Evolutionary conservation across 2,329 filamentous ascomycete species (phyloP), one percentile per base, ranked within the genome.

Genomic region (Tolypocladium tropicale): DNA sequence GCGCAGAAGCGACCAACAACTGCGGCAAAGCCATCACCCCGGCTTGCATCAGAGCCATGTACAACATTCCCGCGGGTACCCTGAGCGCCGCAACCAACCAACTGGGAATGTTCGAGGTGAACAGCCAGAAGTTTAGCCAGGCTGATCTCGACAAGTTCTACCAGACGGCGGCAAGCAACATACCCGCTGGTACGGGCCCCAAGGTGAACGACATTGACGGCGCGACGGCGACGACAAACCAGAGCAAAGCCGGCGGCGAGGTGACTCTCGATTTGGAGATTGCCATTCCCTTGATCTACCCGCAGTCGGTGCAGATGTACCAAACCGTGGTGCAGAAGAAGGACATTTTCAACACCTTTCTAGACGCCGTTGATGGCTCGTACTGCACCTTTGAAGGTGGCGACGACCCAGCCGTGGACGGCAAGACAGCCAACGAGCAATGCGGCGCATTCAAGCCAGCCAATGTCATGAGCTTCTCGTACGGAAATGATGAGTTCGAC

Each of bases 381-480:
- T 82, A 81, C 66, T 81, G 80, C 68, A 74, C 72, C 10, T 77
- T 74, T 59, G 74, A 78, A 61, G 76, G 70, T 0, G 79, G 78
- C 14, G 72, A 81, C 58, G 72, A 80, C 59, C 67, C 71, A 3
- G 64, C 69, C 68, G n/a, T 36, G 33, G 25, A 53, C 34, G 57
- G 52, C 4, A 52, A 58, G 11, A 32, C 46, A 21, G 46, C 55
- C 39, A 33, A 36, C 4, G 9, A 39, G 32, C 28, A 32, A 54
- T 59, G 65, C 62, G 61, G 59, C 39, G 54, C 61, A 2, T 65
- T 63, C 55, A 55, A 65, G 37, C 67, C 75, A 14, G 67, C 66
- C 7, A 65, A 67, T 58, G 66, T 71, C 18, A 65, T 80, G 76
- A 61, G 59, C 36, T 60, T 63, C 52, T 79, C 76, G 0, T 79